phyloP scores from a whole-genome alignment of 1,139 yeast species.

The Yamadazyma spencermartinsiae region DNA sequence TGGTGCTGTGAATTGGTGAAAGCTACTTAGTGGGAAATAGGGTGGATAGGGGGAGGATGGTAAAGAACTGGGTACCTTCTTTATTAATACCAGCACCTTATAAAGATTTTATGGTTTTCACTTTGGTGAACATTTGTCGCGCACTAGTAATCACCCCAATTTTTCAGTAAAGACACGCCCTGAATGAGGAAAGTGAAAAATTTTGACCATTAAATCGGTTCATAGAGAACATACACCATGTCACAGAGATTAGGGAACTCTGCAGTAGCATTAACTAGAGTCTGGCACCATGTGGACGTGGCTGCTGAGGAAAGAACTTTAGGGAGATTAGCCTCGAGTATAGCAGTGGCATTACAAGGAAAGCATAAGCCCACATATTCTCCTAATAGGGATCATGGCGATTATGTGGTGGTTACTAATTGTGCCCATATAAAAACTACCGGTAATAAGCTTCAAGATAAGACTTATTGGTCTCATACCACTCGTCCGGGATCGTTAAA shows the following conservation, averaged over 20 bases:
- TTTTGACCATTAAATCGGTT: too few relatives aligned
- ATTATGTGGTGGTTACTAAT: constrained; percentile 94
- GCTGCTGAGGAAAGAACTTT: constrained; percentile 81
- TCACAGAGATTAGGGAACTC: constrained; percentile 62
- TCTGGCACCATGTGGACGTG: constrained; percentile 95
- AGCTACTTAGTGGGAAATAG: background rate
- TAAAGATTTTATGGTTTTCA: background rate
- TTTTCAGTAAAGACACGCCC: background rate
- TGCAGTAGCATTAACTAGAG: constrained; percentile 75
- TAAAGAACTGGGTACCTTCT: background rate
- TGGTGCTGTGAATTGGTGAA: too few relatives aligned
- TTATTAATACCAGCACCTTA: background rate
- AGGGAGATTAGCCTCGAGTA: constrained; percentile 88
- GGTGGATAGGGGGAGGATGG: background rate
- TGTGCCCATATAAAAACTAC: constrained; percentile 78
- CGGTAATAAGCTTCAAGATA: constrained; percentile 80
- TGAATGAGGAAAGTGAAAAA: background rate
- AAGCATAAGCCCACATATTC: constrained; percentile 93
- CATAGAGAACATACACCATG: too few relatives aligned
- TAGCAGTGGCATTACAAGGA: constrained; percentile 87
- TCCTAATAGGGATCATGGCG: constrained; percentile 81
- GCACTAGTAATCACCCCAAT: background rate
- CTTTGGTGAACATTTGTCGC: constrained; percentile 1
- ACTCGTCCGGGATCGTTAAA: constrained; percentile 88
- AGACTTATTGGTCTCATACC: constrained; percentile 89